Evolutionary conservation across 306 rosid species (phyloP).

Genomic region (Citrullus mucosospermus): DNA sequence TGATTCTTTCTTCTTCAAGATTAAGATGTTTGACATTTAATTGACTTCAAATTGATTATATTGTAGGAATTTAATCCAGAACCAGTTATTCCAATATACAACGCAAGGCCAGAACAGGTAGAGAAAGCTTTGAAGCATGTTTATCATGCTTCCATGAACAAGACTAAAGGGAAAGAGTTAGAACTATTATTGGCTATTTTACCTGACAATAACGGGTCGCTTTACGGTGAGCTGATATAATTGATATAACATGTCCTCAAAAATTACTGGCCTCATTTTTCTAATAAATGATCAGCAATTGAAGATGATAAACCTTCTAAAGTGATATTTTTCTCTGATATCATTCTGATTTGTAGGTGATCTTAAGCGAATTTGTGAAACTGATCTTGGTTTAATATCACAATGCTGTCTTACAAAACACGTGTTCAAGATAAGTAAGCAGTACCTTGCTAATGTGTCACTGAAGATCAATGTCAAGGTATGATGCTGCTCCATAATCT

Average conservation of each 20-base stretch:
- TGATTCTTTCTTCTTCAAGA: neutral
- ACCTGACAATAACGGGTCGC: constrained; percentile 88
- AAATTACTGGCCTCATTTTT: neutral
- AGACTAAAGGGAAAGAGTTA: constrained; percentile 75
- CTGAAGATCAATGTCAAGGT: constrained; percentile 95
- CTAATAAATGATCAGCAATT: neutral
- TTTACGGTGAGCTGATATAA: constrained; percentile 42
- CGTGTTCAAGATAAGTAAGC: constrained; percentile 79
- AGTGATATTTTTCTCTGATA: neutral
- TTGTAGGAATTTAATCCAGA: constrained; percentile 65
- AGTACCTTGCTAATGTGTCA: constrained; percentile 85
- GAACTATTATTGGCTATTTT: constrained; percentile 75
- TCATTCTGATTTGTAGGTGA: constrained; percentile 49
- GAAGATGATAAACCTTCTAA: neutral
- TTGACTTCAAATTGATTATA: neutral
- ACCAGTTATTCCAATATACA: constrained; percentile 76
- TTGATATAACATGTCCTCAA: neutral
- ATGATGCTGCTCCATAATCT: constrained; percentile 6
- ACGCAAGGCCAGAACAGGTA: constrained; percentile 82
- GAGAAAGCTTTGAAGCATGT: constrained; percentile 87
- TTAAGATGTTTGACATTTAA: neutral
- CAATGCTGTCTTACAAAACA: constrained; percentile 92
- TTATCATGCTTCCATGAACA: constrained; percentile 61
- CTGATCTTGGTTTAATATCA: constrained; percentile 79
- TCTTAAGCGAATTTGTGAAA: constrained; percentile 85